Base-by-base conservation (phyloP, 176 grass and related monocot species). In the Saccharum officinarum region DNA sequence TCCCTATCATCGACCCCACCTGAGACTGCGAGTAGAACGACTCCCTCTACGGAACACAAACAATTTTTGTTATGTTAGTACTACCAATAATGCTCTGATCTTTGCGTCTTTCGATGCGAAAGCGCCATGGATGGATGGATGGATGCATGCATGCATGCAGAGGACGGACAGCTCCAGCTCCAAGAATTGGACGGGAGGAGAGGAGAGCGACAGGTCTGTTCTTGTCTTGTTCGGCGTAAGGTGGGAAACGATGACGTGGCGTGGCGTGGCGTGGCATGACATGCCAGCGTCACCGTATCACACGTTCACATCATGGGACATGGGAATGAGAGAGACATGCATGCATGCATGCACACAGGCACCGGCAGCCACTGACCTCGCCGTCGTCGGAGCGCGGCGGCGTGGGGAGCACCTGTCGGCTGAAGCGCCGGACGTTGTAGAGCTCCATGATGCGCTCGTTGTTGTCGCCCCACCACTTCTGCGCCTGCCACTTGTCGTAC, bases 381-480 rank as follows among this genome's bases (percentile, higher is more conserved):
- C 22, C 91, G 69, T 89, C 91, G 44, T 78, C 84, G 69, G 85
- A 86, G 80, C 84, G 85, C 31, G 88, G 59, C 77, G 88, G 71
- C 7, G 87, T 81, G 26, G 92, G 89, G 75, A 94, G 86, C 7
- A 82, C 89, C 46, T 94, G 89, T 3, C 89, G 85, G 88, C 73
- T 90, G 79, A 93, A 88, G 45, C 91, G 80, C 2, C 86, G 89
- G 9, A 94, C 92, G 71, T 94, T 94, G 83, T 94, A 94, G 63
- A 94, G 83, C 89, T 94, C 89, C 86, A 94, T 91, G 83, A 94
- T 84, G 7, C 92, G 77, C 42, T 94, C 92, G 80, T 81, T 91
- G 86, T 94, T 91, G 57, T 94, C 92, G 45, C 89, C 89, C 92
- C 92, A 91, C 92, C 92, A 94, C 71, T 85, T 90, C 86, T 94